A percentile compares a stretch with the other conserved stretches of the same genome.
Conservation (phyloP, 1,139 yeast genomes). For the Wickerhamomyces sp. region DNA sequence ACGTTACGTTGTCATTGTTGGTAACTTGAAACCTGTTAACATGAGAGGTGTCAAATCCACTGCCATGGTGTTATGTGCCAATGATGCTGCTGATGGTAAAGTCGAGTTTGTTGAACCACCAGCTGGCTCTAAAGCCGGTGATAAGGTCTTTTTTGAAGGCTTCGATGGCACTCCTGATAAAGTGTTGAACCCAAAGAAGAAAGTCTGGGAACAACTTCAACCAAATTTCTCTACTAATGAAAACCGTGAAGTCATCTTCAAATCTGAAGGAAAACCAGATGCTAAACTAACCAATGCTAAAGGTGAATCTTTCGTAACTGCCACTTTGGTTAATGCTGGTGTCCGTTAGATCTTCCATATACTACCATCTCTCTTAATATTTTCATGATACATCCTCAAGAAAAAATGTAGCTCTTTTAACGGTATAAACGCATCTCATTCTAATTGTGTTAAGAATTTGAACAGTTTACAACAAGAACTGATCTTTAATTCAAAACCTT, state of each 20-base stretch:
- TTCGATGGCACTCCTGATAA: constrained; percentile 86
- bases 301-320: constrained; percentile 70
- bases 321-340: constrained; percentile 61
- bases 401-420: too few species aligned
- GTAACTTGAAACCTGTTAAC: constrained; percentile 85
- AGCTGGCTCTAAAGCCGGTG: constrained; percentile 91
- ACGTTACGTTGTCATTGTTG: constrained; percentile 76
- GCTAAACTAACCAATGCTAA: constrained; percentile 72
- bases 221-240: constrained; percentile 84
- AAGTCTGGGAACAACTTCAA: constrained; percentile 94
- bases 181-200: constrained; percentile 96
- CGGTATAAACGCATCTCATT: too few species aligned
- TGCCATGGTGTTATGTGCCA: constrained; percentile 97
- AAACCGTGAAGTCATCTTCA: constrained; percentile 71
- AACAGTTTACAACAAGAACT: too few species aligned
- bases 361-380: neutral
- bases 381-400: neutral
- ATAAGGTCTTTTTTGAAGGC: constrained; percentile 91
- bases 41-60: constrained; percentile 94
- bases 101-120: constrained; percentile 98
- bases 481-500: too few species aligned
- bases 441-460: neutral
- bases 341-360: constrained; percentile 47
- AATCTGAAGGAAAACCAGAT: constrained; percentile 72
- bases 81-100: constrained; percentile 65